A percentile compares a stretch with the other conserved stretches of the same genome.
These are phyloP conservation scores for Didymella segeticola DNA, from an alignment of 2,329 filamentous ascomycete species.

Conservation along the genomic window DNA sequence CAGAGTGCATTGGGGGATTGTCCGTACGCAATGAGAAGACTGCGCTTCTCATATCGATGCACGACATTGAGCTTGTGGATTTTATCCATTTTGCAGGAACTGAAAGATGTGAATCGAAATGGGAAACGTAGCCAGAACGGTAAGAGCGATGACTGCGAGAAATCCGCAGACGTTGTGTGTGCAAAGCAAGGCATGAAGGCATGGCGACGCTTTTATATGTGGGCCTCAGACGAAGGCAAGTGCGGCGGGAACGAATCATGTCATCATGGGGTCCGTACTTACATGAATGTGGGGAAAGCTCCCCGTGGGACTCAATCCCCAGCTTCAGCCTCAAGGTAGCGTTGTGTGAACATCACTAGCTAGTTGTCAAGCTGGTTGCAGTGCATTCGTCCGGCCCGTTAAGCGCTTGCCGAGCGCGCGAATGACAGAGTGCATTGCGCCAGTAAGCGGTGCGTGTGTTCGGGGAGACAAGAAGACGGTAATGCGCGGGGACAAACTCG, in stretches of 20 bases:
- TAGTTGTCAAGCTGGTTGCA: neutral
- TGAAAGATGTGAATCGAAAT: neutral
- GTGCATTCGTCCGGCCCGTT: neutral
- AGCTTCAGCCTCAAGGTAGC: neutral
- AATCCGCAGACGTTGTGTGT: neutral
- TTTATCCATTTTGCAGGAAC: constrained; percentile 27
- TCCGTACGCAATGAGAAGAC: constrained; percentile 33
- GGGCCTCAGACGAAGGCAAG: neutral
- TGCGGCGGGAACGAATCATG: constrained; percentile 8
- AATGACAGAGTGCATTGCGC: neutral
- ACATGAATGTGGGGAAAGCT: constrained; percentile 5
- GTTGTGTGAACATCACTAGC: neutral
- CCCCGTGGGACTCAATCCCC: constrained; percentile 10
- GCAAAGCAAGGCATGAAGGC: neutral
- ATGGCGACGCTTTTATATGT: constrained; percentile 6
- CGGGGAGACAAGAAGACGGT: neutral
- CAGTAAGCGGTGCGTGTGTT: neutral
- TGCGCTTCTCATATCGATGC: constrained; percentile 36
- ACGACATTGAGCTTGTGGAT: constrained; percentile 35
- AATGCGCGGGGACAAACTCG: neutral
- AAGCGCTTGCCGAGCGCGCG: neutral
- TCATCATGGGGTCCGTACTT: constrained; percentile 3
- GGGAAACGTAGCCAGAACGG: neutral
- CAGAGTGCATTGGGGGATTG: fast-evolving
- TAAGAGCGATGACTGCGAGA: neutral